Evolutionary conservation across 2,329 filamentous ascomycete genomes (phyloP).

Genomic region (Decorospora gaudefroyi): DNA sequence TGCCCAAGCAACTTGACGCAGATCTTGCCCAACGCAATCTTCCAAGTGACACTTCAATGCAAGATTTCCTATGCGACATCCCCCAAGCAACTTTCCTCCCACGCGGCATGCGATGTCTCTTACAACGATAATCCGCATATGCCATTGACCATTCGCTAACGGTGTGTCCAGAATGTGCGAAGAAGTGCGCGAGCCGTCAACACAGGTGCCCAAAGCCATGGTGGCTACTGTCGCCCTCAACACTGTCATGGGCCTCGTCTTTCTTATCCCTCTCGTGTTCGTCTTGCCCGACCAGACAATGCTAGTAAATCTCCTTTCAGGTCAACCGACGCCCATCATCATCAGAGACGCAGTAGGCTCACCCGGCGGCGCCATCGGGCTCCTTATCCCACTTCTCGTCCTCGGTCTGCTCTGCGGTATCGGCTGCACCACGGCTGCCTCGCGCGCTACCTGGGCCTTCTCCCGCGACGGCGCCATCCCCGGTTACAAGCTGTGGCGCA

Average conservation of each 20-base stretch:
- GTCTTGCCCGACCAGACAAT: slow-evolving; percentile 66
- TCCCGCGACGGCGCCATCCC: slow-evolving; percentile 72
- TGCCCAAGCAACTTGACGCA: slow-evolving; percentile 40
- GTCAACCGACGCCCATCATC: slow-evolving; percentile 68
- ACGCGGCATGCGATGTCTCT: slow-evolving; percentile 25
- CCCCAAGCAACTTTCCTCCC: slow-evolving; percentile 19
- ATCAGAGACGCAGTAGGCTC: slow-evolving; percentile 66
- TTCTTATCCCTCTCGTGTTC: slow-evolving; percentile 70
- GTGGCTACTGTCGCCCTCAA: slow-evolving; percentile 69
- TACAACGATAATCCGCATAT: slow-evolving; percentile 20
- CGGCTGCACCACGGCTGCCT: slow-evolving; percentile 70
- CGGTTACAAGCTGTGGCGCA: slow-evolving; percentile 63
- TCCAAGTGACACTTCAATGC: slow-evolving; percentile 27
- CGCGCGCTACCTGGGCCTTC: slow-evolving; percentile 71
- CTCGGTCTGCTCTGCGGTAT: slow-evolving; percentile 69
- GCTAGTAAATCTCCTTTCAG: slow-evolving; percentile 59
- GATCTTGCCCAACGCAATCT: slow-evolving; percentile 25
- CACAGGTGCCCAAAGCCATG: slow-evolving; percentile 74
- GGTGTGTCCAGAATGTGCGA: slow-evolving; percentile 67
- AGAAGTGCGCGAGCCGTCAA: slow-evolving; percentile 67
- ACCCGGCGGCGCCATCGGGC: slow-evolving; percentile 63
- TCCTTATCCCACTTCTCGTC: slow-evolving; percentile 68
- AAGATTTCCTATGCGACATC: slow-evolving; percentile 24
- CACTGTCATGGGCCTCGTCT: slow-evolving; percentile 67
- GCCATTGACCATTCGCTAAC: slow-evolving; percentile 32